These are phyloP conservation scores for Apiospora koreana DNA, from an alignment of 2,329 filamentous ascomycete genomes.

Conservation along the genomic window DNA sequence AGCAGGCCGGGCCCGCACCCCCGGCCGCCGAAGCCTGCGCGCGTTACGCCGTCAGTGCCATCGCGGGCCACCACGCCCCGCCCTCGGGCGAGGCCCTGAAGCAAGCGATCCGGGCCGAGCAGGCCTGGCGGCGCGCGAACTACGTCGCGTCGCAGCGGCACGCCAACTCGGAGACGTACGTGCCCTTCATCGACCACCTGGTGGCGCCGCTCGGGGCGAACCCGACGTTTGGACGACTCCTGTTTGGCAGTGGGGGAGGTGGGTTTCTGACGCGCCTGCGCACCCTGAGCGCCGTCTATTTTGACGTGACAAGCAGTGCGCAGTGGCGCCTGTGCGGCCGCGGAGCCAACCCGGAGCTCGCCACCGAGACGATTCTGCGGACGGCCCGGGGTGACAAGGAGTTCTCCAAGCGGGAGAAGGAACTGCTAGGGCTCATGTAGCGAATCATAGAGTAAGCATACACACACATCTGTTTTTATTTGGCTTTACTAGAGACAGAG, in stretches of 20 bases:
- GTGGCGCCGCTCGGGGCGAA: conserved; percentile 34
- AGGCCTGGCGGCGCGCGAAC: conserved; percentile 26
- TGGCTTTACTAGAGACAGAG: no score
- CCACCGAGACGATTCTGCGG: conserved; percentile 33
- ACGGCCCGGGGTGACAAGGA: conserved; percentile 24
- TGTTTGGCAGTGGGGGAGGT: conserved; percentile 13
- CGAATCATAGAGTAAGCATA: no score
- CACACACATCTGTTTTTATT: no score
- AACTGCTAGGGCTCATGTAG: conserved; percentile 9
- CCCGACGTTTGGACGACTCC: conserved; percentile 27
- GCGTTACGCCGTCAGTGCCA: conserved; percentile 34
- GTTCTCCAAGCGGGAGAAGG: conserved; percentile 29
- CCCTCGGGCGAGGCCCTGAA: conserved; percentile 25
- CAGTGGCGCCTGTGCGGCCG: conserved; percentile 38
- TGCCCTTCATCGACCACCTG: conserved; percentile 35
- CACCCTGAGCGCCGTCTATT: conserved; percentile 35
- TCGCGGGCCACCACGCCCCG: conserved; percentile 28
- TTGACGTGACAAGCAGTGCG: conserved; percentile 35
- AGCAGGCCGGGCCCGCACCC: conserved; percentile 27
- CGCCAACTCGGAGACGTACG: conserved; percentile 26
- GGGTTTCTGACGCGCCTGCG: conserved; percentile 28
- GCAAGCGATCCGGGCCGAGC: conserved; percentile 26
- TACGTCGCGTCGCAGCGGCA: conserved; percentile 36
- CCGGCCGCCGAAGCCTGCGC: conserved; percentile 36
- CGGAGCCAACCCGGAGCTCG: conserved; percentile 31